These are phyloP conservation scores for Naganishia antarctica DNA, from an alignment of 768 basidiomycete genomes.

Conservation along the genomic window DNA sequence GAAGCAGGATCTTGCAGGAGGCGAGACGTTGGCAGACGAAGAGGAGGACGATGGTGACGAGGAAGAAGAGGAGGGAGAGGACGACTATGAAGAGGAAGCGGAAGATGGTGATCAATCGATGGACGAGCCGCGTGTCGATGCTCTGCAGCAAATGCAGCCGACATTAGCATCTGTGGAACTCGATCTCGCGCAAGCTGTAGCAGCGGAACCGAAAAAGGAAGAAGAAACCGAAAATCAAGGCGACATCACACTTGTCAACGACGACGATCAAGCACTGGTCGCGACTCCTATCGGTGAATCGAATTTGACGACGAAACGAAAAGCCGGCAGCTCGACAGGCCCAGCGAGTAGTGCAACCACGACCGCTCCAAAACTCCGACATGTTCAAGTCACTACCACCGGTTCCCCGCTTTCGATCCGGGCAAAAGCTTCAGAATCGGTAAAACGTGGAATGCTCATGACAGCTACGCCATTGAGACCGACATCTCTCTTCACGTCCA, in stretches of 20 bases:
- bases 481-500: not conserved
- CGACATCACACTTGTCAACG: constrained; percentile 10
- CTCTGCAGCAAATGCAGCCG: not conserved
- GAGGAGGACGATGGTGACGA: not conserved
- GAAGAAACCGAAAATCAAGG: not conserved
- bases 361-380: not conserved
- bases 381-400: constrained; percentile 8
- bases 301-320: not conserved
- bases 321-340: not conserved
- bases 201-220: not conserved
- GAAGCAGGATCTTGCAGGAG: not conserved
- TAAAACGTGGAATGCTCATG: constrained; percentile 1
- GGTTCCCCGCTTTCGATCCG: constrained; percentile 7
- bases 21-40: not conserved
- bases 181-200: not conserved
- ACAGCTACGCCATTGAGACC: constrained; percentile 1
- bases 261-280: not conserved
- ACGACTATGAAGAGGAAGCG: constrained; percentile 30
- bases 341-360: not conserved
- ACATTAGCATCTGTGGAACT: not conserved
- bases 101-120: not conserved
- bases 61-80: constrained; percentile 28
- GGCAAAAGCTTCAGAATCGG: not conserved
- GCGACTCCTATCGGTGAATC: not conserved
- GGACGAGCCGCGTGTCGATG: not conserved